Evolutionary conservation across 2,329 filamentous ascomycete species (phyloP), one percentile per base, ranked within the genome.

Genomic region (Fragosphaeria purpurea): DNA sequence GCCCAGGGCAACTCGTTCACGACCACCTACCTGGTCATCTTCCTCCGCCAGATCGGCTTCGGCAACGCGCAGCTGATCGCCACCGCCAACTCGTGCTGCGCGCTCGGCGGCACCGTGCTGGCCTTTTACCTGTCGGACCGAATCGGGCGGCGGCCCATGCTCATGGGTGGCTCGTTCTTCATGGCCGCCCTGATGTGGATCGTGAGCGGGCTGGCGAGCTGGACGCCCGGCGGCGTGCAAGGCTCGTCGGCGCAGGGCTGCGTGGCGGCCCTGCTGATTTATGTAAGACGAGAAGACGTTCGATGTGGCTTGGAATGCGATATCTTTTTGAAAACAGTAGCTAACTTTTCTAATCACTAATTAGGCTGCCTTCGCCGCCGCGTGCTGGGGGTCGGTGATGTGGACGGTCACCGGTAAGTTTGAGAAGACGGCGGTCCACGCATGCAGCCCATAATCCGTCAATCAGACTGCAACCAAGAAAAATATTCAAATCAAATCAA

Each of bases 41-140:
- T 61, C 50, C 45, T 61, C 41, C 44, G 57, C 32, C 53, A 55
- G 44, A 48, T 58, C 22, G 58, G 59, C 1, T 39, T 58, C 6
- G 37, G 39, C 22, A 44, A 58, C 6, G 33, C 48, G 12, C 42
- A 41, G 22, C 10, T 30, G 6, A 50, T 44, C 31, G 13, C 43
- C 38, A 33, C 7, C 37, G 37, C 37, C 11, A 46, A 41, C n/a
- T 13, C 46, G 11, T 13, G 13, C 43, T 38, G 31, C n/a, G n/a
- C 41, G 33, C 39, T 56, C 1, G 53, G 37, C 3, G 52, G 41
- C 2, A 43, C 33, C 35, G 43, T 56, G 39, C 44, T 50, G 2
- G 44, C 53, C 3, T 55, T 56, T 43, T 48, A 49, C 34, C 41
- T 54, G 0, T 51, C 50, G 11, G 56, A 56, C 39, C 53, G 52